Conservation (phyloP, 208 protist species). For the Wallacemonas sp. region DNA sequence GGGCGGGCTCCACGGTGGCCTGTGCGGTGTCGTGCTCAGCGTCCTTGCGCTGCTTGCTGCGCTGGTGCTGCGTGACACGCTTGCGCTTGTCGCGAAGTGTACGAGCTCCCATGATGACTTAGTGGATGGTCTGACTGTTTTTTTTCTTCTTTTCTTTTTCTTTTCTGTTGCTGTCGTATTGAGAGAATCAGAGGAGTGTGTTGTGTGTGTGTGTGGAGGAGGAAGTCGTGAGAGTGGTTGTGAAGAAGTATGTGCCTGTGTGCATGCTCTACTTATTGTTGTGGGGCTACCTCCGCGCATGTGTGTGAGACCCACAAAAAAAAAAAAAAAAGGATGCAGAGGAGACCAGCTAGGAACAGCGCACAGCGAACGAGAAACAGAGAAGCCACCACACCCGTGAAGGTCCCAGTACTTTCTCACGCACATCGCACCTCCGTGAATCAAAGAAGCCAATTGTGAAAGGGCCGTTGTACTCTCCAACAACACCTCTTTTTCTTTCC, state of each 20-base stretch:
- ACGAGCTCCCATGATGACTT: constrained; percentile 14
- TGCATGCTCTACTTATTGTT: no score
- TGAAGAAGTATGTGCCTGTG: no score
- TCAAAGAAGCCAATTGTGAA: no score
- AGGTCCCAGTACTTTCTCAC: no score
- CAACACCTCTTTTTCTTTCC: no score
- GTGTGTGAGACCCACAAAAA: background rate
- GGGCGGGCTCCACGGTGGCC: background rate
- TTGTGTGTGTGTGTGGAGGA: background rate
- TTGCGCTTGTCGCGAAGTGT: constrained; percentile 10
- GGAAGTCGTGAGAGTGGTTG: background rate
- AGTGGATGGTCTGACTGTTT: background rate
- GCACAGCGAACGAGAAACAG: background rate
- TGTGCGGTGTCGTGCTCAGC: background rate
- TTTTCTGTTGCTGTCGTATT: background rate
- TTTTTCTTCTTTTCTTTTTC: constrained; percentile 14
- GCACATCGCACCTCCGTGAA: no score
- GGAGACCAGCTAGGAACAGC: background rate
- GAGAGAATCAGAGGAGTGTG: no score
- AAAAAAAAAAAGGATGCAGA: background rate
- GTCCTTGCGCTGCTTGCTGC: constrained; percentile 19
- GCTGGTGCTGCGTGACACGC: constrained; percentile 11
- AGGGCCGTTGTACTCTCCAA: no score
- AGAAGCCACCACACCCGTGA: no score
- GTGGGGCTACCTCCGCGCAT: no score